phyloP scores from a whole-genome alignment of 2,329 filamentous ascomycete species.

The Claviceps quebecensis region DNA sequence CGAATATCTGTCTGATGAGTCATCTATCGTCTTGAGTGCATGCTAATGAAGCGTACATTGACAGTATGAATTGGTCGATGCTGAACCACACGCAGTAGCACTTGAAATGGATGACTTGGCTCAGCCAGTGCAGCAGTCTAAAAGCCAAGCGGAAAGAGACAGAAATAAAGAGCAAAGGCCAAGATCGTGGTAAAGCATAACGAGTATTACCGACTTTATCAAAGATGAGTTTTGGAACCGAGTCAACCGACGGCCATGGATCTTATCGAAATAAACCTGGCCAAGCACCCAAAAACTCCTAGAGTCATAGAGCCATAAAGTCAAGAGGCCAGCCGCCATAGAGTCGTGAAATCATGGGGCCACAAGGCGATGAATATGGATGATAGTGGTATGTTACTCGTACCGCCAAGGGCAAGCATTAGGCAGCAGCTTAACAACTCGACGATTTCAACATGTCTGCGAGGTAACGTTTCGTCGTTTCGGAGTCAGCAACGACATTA shows the following conservation, averaged over 20 bases:
- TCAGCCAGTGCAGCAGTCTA: constrained; percentile 49
- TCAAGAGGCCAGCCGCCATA: too few relatives aligned
- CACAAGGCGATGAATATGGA: too few relatives aligned
- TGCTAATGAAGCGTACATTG: neutral
- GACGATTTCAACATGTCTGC: neutral
- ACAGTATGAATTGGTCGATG: constrained; percentile 59
- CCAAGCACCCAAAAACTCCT: constrained; percentile 49
- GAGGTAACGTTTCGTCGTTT: neutral
- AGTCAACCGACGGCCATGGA: constrained; percentile 58
- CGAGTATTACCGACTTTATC: constrained; percentile 69
- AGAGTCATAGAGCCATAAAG: constrained; percentile 7
- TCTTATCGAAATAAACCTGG: constrained; percentile 60
- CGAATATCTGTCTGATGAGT: constrained; percentile 11
- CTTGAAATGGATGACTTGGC: constrained; percentile 33
- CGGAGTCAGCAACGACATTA: neutral
- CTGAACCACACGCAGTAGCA: constrained; percentile 30
- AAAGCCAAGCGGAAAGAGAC: constrained; percentile 71
- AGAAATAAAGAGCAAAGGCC: constrained; percentile 69
- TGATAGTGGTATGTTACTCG: too few relatives aligned
- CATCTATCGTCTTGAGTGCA: neutral
- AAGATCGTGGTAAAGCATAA: constrained; percentile 60
- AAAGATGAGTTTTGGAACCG: constrained; percentile 78
- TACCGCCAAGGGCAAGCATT: too few relatives aligned
- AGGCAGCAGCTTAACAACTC: too few relatives aligned
- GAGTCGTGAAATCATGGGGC: too few relatives aligned